Evolutionary conservation across 73 alveolate genomes (phyloP).

Genomic region (Tetrahymena thermophila): DNA sequence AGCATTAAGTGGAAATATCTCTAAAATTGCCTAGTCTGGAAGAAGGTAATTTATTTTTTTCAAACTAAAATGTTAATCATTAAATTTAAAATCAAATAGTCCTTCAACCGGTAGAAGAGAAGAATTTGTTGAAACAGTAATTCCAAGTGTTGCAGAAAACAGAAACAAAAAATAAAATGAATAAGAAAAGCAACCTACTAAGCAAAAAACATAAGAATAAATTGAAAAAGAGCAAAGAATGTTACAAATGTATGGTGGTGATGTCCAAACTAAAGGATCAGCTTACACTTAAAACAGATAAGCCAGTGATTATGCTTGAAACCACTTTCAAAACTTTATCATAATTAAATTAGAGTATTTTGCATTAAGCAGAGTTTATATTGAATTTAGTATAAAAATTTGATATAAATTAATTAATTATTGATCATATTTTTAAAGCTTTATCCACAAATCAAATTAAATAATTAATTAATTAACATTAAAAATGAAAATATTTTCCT

Average conservation of each 20-base stretch:
- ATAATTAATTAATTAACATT: no score
- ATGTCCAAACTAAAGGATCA: background rate
- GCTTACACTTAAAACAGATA: background rate
- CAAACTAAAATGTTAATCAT: background rate
- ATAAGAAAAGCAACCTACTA: background rate
- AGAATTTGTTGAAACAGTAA: slow-evolving; percentile 21
- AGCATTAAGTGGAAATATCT: slow-evolving; percentile 5
- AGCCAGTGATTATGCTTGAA: background rate
- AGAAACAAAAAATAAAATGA: background rate
- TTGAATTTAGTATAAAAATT: background rate
- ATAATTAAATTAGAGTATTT: background rate
- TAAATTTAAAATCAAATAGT: background rate
- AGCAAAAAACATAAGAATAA: background rate
- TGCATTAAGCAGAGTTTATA: background rate
- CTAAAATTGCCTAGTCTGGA: slow-evolving; percentile 1
- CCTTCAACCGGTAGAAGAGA: slow-evolving; percentile 31
- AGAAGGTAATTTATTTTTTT: background rate
- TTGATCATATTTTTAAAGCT: no score
- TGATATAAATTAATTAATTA: no score
- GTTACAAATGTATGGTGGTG: background rate
- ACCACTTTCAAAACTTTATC: background rate
- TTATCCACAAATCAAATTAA: no score
- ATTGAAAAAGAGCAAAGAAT: background rate
- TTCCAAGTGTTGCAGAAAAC: background rate
- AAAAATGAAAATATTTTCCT: no score